Percentiles rank a stretch among this genome's conserved stretches.
Conservation (phyloP, 768 basidiomycete genomes). For the Suillus paluster region DNA sequence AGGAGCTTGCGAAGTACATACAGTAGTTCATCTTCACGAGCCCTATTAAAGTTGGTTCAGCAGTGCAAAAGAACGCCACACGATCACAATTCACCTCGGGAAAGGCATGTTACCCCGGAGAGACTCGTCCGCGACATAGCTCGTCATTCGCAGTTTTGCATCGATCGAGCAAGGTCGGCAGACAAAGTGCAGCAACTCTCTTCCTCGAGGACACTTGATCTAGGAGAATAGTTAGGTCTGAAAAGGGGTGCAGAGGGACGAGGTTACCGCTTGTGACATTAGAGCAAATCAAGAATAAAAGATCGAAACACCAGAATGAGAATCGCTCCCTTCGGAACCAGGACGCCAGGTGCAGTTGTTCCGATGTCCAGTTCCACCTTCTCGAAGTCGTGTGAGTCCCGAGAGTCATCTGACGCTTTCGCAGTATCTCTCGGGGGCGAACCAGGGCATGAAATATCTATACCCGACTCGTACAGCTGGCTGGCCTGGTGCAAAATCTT, state of each 20-base stretch:
- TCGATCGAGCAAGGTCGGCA: slow-evolving; percentile 78
- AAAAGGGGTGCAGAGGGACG: background rate
- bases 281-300: slow-evolving; percentile 82
- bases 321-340: slow-evolving; percentile 82
- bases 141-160: slow-evolving; percentile 67
- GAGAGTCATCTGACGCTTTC: slow-evolving; percentile 17
- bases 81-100: slow-evolving; percentile 58
- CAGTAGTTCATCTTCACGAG: slow-evolving; percentile 86
- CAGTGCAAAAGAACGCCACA: background rate
- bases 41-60: slow-evolving; percentile 44
- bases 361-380: slow-evolving; percentile 51
- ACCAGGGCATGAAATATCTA: slow-evolving; percentile 11
- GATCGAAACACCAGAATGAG: slow-evolving; percentile 91
- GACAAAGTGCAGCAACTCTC: slow-evolving; percentile 72
- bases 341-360: slow-evolving; percentile 58
- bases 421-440: slow-evolving; percentile 16
- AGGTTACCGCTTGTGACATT: slow-evolving; percentile 59
- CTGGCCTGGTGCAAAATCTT: slow-evolving; percentile 78
- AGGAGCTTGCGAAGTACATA: slow-evolving; percentile 83
- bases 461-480: slow-evolving; percentile 50
- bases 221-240: slow-evolving; percentile 27
- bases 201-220: slow-evolving; percentile 64
- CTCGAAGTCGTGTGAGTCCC: slow-evolving; percentile 35
- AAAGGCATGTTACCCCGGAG: slow-evolving; percentile 90
- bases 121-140: slow-evolving; percentile 84